These are phyloP conservation scores for Aspergillus ochraceoroseus DNA, from an alignment of 2,329 filamentous ascomycete species.

Conservation along the genomic window DNA sequence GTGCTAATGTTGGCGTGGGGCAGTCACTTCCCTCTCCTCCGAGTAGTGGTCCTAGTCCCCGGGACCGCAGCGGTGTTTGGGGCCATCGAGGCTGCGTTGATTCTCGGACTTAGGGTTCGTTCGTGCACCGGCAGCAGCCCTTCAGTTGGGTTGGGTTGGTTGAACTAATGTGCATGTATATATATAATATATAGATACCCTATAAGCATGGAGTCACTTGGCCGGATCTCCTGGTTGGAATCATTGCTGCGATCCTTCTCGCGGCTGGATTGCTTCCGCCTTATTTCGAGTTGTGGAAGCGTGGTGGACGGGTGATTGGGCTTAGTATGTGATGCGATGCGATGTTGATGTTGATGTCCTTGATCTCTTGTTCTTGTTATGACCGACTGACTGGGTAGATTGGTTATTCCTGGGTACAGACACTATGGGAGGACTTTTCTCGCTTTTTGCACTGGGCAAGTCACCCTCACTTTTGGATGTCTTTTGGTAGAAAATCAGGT, in stretches of 20 bases:
- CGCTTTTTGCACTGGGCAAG: conserved; percentile 57
- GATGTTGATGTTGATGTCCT: too few species aligned
- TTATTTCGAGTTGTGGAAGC: conserved; percentile 59
- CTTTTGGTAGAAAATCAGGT: too few species aligned
- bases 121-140: not conserved
- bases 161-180: too few species aligned
- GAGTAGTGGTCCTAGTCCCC: conserved; percentile 43
- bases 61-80: conserved; percentile 46
- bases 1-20: conserved; percentile 8
- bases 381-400: conserved; percentile 29
- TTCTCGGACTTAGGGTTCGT: conserved; percentile 53
- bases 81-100: conserved; percentile 53
- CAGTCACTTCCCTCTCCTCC: conserved; percentile 43
- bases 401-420: conserved; percentile 58
- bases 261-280: conserved; percentile 55
- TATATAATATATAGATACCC: conserved; percentile 42
- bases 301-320: conserved; percentile 57
- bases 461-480: not conserved
- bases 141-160: too few species aligned
- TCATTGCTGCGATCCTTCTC: conserved; percentile 55
- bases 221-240: conserved; percentile 54
- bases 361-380: conserved; percentile 8
- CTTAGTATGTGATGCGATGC: conserved; percentile 53
- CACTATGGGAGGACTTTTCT: conserved; percentile 59
- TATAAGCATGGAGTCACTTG: conserved; percentile 52